These are phyloP conservation scores for Wickerhamomyces chaumierensis DNA, from an alignment of 805 yeast genomes.

Conservation along the genomic window DNA sequence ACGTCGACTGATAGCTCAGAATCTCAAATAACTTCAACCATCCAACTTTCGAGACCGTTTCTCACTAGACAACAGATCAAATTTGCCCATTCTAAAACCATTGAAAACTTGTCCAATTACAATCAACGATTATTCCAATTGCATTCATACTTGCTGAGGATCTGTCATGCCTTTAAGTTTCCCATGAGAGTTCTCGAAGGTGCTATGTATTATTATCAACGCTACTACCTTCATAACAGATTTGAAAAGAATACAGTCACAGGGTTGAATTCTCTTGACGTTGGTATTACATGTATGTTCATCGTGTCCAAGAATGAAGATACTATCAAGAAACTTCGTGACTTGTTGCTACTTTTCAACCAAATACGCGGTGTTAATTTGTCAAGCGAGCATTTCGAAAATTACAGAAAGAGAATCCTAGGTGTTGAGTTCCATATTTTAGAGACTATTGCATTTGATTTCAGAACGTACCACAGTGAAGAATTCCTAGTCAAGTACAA, in stretches of 20 bases:
- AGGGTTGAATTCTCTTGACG: slow-evolving; percentile 36
- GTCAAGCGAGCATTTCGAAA: slow-evolving; percentile 31
- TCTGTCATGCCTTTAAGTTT: slow-evolving; percentile 43
- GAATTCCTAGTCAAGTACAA: slow-evolving; percentile 51
- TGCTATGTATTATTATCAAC: slow-evolving; percentile 62
- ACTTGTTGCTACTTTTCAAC: slow-evolving; percentile 36
- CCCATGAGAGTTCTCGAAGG: slow-evolving; percentile 64
- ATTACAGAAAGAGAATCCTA: slow-evolving; percentile 44
- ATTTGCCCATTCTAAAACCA: slow-evolving; percentile 38
- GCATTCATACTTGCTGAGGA: slow-evolving; percentile 40
- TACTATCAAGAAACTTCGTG: slow-evolving; percentile 64
- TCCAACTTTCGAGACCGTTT: slow-evolving; percentile 49
- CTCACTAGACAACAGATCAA: slow-evolving; percentile 43
- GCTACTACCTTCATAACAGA: slow-evolving; percentile 54
- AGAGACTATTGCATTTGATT: slow-evolving; percentile 74
- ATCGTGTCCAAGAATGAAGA: slow-evolving; percentile 75
- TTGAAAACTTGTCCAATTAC: slow-evolving; percentile 37
- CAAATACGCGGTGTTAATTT: slow-evolving; percentile 20
- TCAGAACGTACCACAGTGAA: slow-evolving; percentile 58
- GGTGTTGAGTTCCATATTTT: slow-evolving; percentile 59
- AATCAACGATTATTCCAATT: slow-evolving; percentile 42
- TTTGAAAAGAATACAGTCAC: slow-evolving; percentile 35
- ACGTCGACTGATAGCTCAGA: neutral
- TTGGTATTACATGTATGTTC: slow-evolving; percentile 60
- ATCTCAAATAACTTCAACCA: slow-evolving; percentile 12